These are phyloP conservation scores for Imleria badia DNA, from an alignment of 768 basidiomycete genomes.

Conservation along the genomic window DNA sequence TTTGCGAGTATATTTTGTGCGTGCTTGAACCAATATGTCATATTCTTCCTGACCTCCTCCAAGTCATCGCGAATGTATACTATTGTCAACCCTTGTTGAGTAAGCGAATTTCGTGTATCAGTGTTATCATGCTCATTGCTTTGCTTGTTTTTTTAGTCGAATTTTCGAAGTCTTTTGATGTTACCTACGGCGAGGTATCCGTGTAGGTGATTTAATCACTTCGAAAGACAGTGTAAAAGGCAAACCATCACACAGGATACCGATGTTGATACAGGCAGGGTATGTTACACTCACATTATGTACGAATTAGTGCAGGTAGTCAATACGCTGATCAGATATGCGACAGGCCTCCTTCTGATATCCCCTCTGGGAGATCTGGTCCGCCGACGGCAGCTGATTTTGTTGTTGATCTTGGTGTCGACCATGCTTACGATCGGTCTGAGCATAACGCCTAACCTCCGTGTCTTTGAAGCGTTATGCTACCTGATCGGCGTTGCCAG, in stretches of 20 bases:
- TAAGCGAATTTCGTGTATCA: slow-evolving; percentile 27
- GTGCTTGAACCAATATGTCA: background rate
- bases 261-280: slow-evolving; percentile 70
- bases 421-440: slow-evolving; percentile 69
- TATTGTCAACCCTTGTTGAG: slow-evolving; percentile 82
- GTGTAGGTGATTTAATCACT: slow-evolving; percentile 17
- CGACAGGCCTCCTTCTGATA: slow-evolving; percentile 68
- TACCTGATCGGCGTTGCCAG: slow-evolving; percentile 71
- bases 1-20: slow-evolving; percentile 51
- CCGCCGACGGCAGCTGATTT: slow-evolving; percentile 67
- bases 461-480: slow-evolving; percentile 62
- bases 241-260: slow-evolving; percentile 43
- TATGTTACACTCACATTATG: slow-evolving; percentile 24
- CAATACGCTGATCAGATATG: slow-evolving; percentile 49
- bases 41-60: background rate
- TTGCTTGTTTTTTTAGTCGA: slow-evolving; percentile 21
- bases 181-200: slow-evolving; percentile 38
- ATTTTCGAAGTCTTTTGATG: slow-evolving; percentile 40
- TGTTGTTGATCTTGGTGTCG: slow-evolving; percentile 54
- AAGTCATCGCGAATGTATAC: slow-evolving; percentile 75
- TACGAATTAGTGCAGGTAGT: background rate
- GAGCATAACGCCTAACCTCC: slow-evolving; percentile 56
- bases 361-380: slow-evolving; percentile 84
- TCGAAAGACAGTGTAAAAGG: background rate
- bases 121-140: background rate